These are phyloP conservation scores for Coemansia umbellata DNA, from an alignment of 192 early-diverging fungal genomes.

Conservation along the genomic window DNA sequence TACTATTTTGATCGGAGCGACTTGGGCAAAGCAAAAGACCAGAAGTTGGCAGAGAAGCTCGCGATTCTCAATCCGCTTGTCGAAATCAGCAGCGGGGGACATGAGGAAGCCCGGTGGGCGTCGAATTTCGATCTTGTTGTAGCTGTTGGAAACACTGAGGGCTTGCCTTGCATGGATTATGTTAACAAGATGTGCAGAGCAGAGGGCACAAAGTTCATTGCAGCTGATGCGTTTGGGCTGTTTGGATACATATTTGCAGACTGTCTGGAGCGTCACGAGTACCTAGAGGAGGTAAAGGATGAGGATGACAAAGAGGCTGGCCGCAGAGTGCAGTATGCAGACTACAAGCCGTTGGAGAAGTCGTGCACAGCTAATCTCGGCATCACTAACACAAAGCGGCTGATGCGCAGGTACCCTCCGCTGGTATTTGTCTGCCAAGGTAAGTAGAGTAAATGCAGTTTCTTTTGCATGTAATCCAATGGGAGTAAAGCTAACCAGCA, in stretches of 20 bases:
- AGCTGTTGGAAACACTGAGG: slow-evolving; percentile 42
- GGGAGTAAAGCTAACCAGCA: too few relatives aligned
- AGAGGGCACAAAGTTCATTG: slow-evolving; percentile 54
- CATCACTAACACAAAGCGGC: slow-evolving; percentile 1
- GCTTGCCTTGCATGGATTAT: background rate
- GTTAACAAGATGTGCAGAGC: slow-evolving; percentile 59
- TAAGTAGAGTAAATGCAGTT: background rate
- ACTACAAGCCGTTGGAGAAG: slow-evolving; percentile 13
- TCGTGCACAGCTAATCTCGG: slow-evolving; percentile 5
- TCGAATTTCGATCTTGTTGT: slow-evolving; percentile 68
- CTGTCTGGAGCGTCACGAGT: slow-evolving; percentile 34
- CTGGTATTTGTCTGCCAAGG: slow-evolving; percentile 35
- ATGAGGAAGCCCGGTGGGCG: slow-evolving; percentile 17
- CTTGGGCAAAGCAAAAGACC: slow-evolving; percentile 4
- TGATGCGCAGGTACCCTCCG: slow-evolving; percentile 33
- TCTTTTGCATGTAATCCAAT: too few relatives aligned
- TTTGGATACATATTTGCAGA: slow-evolving; percentile 89
- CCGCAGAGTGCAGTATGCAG: background rate
- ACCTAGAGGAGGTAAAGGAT: slow-evolving; percentile 8
- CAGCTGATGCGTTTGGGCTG: slow-evolving; percentile 65
- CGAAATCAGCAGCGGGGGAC: slow-evolving; percentile 51
- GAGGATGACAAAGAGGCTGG: background rate
- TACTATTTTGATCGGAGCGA: slow-evolving; percentile 18
- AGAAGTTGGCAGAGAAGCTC: slow-evolving; percentile 61
- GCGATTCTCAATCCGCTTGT: slow-evolving; percentile 82